Base-by-base conservation (phyloP, 192 early-diverging fungal genomes). In the Chytriomyces confervae region DNA sequence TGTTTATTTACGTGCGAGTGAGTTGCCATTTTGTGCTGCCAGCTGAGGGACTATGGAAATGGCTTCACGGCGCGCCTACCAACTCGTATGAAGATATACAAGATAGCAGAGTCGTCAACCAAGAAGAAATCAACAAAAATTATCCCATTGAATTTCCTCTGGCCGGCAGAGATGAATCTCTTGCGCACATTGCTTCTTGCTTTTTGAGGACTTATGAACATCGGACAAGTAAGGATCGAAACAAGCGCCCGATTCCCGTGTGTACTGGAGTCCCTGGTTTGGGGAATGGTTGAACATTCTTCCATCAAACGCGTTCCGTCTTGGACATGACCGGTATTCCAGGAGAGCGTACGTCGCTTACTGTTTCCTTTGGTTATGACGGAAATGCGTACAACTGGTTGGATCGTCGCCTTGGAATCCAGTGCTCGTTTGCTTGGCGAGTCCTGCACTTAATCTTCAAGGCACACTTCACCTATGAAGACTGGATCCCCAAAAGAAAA, bases 351-450 rank as follows among this genome's bases (percentile, higher is more conserved):
- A 61, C 71, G 16, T 74, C 69, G 45, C 67, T 64, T 51, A 66
- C 71, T 63, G 44, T 76, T 61, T 76, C 74, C 24, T 76, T 76
- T 76, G 74, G 74, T 16, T 72, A 73, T 74, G 74, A 76, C 44
- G 74, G 74, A 65, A 76, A 76, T 69, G 18, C 23, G 5, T 74
- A 72, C 44, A 16, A 4, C 10, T 51, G 47, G 49, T 36, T 76
- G 1, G 74, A 76, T 76, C 18, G 29, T 44, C 66, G 50, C 13
- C 74, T 76, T 76, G 74, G 74, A 48, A 76, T 76, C 69, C 65
- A 76, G 49, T 76, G 74, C 36, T 76, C 74, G 16, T 76, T 76
- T n/a, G 74, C 74, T 47, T 76, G 74, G 74, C 29, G 74, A 20
- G 74, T 76, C 46, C 24, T 76, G n/a, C 62, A 76, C 68, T 7